phyloP scores from a whole-genome alignment of 352 stramenopile genomes.

The Pythium utonaiense region DNA sequence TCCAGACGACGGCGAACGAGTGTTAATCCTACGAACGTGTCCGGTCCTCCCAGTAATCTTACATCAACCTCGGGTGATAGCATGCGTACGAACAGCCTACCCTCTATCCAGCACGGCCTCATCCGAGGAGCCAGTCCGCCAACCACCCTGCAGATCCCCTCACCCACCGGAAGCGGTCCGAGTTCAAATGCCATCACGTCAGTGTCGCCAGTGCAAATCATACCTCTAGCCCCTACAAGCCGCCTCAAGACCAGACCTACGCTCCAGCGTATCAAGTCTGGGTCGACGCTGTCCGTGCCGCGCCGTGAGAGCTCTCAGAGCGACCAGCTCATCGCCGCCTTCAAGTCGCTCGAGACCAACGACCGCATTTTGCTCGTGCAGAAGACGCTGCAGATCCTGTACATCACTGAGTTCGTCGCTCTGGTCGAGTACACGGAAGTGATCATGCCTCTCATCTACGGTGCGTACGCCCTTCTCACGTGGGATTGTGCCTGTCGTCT shows the following conservation, averaged over 20 bases:
- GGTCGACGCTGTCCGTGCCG: not conserved
- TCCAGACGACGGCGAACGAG: not conserved
- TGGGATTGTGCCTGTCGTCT: not conserved
- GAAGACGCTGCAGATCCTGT: slow-evolving; percentile 20
- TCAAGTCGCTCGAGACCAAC: not conserved
- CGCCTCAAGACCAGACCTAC: not conserved
- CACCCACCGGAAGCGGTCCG: not conserved
- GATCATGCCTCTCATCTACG: slow-evolving; percentile 31
- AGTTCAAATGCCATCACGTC: not conserved
- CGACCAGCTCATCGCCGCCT: not conserved
- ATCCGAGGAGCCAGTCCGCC: not conserved
- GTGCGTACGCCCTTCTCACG: slow-evolving; percentile 1
- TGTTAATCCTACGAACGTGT: not conserved
- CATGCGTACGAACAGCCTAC: not conserved
- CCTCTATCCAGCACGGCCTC: not conserved
- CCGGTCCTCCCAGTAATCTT: not conserved
- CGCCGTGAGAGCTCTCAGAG: not conserved
- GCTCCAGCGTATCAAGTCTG: not conserved
- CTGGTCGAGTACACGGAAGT: slow-evolving; percentile 32
- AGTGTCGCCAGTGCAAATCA: not conserved
- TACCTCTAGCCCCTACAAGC: not conserved
- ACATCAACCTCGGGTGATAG: not conserved
- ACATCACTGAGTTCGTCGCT: slow-evolving; percentile 26
- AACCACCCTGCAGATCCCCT: not conserved
- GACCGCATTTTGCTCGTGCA: slow-evolving; percentile 1